Conservation (phyloP, 805 yeast species). For the Candida multigemmis region DNA sequence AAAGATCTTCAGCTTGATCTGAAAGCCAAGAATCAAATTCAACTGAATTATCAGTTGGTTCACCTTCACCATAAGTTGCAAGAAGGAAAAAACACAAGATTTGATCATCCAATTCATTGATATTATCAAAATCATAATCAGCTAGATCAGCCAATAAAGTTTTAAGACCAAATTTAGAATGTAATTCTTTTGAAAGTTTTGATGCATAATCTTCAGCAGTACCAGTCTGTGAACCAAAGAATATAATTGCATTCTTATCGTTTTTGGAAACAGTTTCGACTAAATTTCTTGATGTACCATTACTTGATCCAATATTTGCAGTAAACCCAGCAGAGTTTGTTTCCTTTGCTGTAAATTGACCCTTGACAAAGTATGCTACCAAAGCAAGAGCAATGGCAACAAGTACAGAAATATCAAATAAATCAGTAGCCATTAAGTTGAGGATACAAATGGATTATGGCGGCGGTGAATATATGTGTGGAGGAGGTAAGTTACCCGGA, state of each 20-base stretch:
- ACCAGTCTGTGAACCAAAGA: constrained; percentile 96
- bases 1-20: constrained; percentile 45
- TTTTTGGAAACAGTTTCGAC: constrained; percentile 47
- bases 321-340: constrained; percentile 19
- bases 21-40: constrained; percentile 66
- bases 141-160: constrained; percentile 85
- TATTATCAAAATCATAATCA: constrained; percentile 74
- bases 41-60: constrained; percentile 92
- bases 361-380: background rate
- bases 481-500: no score
- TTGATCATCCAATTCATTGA: constrained; percentile 53
- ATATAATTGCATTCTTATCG: constrained; percentile 67
- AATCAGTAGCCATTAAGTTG: constrained; percentile 6
- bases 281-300: constrained; percentile 46
- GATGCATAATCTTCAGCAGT: constrained; percentile 96
- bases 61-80: constrained; percentile 98
- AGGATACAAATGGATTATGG: no score
- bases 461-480: no score
- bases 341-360: constrained; percentile 2
- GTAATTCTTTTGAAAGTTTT: constrained; percentile 82
- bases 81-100: constrained; percentile 60
- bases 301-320: constrained; percentile 11
- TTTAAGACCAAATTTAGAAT: constrained; percentile 69
- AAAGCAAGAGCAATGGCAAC: constrained; percentile 1
- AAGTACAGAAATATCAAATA: constrained; percentile 7